Evolutionary conservation across 2,329 filamentous ascomycete species (phyloP), one percentile per base, ranked within the genome.

Genomic region (Xylariaceae sp.): DNA sequence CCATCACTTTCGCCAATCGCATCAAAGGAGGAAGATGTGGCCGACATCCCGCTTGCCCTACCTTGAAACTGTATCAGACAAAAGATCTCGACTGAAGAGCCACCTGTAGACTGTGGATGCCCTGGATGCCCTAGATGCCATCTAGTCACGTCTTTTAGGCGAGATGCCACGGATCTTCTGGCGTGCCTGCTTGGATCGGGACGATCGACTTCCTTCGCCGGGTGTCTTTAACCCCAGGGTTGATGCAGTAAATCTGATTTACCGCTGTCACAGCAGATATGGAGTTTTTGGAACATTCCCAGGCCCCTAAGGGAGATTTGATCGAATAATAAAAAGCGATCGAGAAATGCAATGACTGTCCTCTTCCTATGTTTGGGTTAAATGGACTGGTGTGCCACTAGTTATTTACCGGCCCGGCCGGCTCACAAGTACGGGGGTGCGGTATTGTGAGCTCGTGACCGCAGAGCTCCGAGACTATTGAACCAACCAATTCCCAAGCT

Each of bases 361-460:
- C 11, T 24, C 30, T 44, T 13, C 29, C 11, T 32, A 26, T 5
- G 42, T 18, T 15, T 29, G 23, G 9, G n/a, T 27, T 44, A 29
- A 30, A 37, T 16, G 26, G 32, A 37, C 23, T 33, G 24, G 36
- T 54, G 30, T 50, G 44, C n/a, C n/a, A 50, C 50, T 50, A 36
- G 41, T 30, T 41, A 29, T 37, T 36, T 39, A n/a, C 50, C 46
- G 50, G 46, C 7, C 47, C 41, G 50, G 30, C 46, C 55, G 50
- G 50, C 50, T 39, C 29, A 36, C 29, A 39, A 53, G 39, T 39
- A 48, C 53, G 39, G 53, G 24, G 53, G 24, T 26, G 50, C 55
- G 41, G 50, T 37, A 50, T 53, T 37, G 21, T 6, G 42, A 57
- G 36, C 50, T 46, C 51, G 49, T 50, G 54, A 50, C 54, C 50